Evolutionary conservation across 768 basidiomycete genomes (phyloP).

Genomic region (Suillus occidentalis): DNA sequence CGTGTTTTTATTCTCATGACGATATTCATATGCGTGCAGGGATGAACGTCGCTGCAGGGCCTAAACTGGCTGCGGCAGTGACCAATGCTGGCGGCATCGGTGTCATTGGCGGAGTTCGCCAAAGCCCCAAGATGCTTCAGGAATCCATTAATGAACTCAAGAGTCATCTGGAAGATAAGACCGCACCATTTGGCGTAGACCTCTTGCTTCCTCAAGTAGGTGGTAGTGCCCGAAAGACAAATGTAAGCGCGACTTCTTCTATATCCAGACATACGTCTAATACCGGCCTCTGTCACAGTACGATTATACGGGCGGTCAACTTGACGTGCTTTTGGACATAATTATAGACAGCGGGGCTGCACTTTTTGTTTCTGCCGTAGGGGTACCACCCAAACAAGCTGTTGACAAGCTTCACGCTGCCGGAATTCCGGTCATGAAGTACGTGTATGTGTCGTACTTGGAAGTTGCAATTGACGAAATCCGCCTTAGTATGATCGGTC

Average conservation of each 20-base stretch:
- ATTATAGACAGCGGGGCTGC: slow-evolving; percentile 72
- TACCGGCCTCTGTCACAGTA: slow-evolving; percentile 30
- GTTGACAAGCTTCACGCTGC: slow-evolving; percentile 82
- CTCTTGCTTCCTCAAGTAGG: slow-evolving; percentile 82
- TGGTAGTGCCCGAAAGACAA: slow-evolving; percentile 81
- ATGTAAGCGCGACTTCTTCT: slow-evolving; percentile 35
- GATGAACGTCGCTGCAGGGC: slow-evolving; percentile 88
- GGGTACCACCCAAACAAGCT: slow-evolving; percentile 80
- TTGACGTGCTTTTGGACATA: slow-evolving; percentile 75
- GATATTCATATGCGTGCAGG: slow-evolving; percentile 16
- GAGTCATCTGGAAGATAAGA: slow-evolving; percentile 68
- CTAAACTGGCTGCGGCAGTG: slow-evolving; percentile 83
- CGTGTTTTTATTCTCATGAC: slow-evolving; percentile 1
- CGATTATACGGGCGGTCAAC: slow-evolving; percentile 79
- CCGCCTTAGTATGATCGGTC: slow-evolving; percentile 69
- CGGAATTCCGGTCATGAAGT: slow-evolving; percentile 86
- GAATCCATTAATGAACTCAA: slow-evolving; percentile 73
- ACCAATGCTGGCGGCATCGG: slow-evolving; percentile 90
- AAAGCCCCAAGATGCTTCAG: slow-evolving; percentile 70
- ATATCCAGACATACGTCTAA: neutral
- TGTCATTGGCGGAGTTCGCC: slow-evolving; percentile 81
- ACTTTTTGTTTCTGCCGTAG: slow-evolving; percentile 82
- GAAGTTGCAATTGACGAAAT: slow-evolving; percentile 8
- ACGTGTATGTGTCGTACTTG: slow-evolving; percentile 18
- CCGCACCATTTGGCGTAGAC: slow-evolving; percentile 81